Percentiles rank a stretch among this genome's conserved stretches.
These are phyloP conservation scores for Boletus edulis DNA, from an alignment of 768 basidiomycete species.

Conservation along the genomic window DNA sequence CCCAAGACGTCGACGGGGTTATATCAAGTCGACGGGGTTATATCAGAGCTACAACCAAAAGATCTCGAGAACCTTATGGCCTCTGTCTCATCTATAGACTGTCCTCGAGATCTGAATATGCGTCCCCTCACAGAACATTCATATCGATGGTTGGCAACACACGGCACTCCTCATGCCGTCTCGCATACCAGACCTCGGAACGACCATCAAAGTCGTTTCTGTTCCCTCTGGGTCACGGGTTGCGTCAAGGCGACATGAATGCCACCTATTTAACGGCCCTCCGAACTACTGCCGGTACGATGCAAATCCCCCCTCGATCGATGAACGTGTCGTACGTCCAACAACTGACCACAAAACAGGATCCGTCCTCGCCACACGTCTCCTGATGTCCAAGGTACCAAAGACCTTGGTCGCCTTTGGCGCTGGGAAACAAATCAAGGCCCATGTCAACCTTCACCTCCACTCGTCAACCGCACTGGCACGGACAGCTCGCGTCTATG, in stretches of 20 bases:
- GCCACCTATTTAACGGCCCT: constrained; percentile 75
- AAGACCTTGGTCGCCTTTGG: constrained; percentile 61
- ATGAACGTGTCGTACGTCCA: neutral
- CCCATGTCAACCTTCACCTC: constrained; percentile 63
- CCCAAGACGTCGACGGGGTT: constrained; percentile 44
- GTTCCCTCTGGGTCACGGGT: constrained; percentile 61
- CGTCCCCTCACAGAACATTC: constrained; percentile 56
- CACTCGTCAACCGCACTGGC: constrained; percentile 56
- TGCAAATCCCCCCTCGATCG: neutral
- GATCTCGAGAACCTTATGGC: constrained; percentile 58
- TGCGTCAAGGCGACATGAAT: constrained; percentile 69
- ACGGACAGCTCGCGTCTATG: constrained; percentile 47
- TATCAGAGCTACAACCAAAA: constrained; percentile 41
- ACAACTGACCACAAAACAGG: constrained; percentile 38
- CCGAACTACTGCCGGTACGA: constrained; percentile 74
- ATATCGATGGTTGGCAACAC: constrained; percentile 53
- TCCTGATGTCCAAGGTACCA: constrained; percentile 46
- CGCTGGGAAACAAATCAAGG: constrained; percentile 66
- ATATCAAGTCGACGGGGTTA: constrained; percentile 48
- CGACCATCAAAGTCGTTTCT: constrained; percentile 79
- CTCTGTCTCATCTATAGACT: constrained; percentile 52
- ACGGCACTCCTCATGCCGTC: constrained; percentile 84
- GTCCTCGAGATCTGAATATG: constrained; percentile 27
- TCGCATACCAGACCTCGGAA: constrained; percentile 49
- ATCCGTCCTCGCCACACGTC: constrained; percentile 61